These are phyloP conservation scores for Solanum virginianum DNA, from an alignment of 257 asterid genomes.

Conservation along the genomic window DNA sequence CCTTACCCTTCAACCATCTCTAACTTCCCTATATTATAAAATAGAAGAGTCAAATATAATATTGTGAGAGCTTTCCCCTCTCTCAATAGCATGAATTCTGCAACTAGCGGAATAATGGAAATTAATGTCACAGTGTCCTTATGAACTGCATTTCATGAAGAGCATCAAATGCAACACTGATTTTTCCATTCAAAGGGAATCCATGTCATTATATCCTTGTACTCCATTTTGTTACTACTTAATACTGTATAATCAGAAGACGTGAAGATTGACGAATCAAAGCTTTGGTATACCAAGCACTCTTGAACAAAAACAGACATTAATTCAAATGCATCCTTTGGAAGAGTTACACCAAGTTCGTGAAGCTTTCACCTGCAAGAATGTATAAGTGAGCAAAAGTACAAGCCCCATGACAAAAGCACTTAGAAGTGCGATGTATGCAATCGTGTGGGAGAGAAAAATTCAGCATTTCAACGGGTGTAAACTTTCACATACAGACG, in stretches of 20 bases:
- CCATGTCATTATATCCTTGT: constrained; percentile 51
- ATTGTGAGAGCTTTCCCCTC: constrained; percentile 24
- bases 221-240: constrained; percentile 7
- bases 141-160: constrained; percentile 41
- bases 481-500: not conserved
- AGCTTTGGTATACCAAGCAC: constrained; percentile 41
- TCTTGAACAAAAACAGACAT: constrained; percentile 68
- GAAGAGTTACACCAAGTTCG: constrained; percentile 87
- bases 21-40: too few species aligned
- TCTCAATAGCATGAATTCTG: constrained; percentile 30
- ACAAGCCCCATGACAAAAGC: not conserved
- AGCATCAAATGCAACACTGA: constrained; percentile 22
- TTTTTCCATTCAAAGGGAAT: constrained; percentile 19
- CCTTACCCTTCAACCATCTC: too few species aligned
- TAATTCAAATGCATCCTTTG: constrained; percentile 83
- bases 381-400: constrained; percentile 5
- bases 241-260: not conserved
- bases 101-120: constrained; percentile 31
- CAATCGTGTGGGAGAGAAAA: not conserved
- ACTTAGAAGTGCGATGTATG: not conserved
- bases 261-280: not conserved
- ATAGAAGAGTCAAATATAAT: too few species aligned
- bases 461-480: not conserved
- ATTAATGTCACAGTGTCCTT: constrained; percentile 28
- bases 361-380: constrained; percentile 85